Evolutionary conservation across 805 yeast genomes (phyloP).

Genomic region (Pichia rugopelliculosa): DNA sequence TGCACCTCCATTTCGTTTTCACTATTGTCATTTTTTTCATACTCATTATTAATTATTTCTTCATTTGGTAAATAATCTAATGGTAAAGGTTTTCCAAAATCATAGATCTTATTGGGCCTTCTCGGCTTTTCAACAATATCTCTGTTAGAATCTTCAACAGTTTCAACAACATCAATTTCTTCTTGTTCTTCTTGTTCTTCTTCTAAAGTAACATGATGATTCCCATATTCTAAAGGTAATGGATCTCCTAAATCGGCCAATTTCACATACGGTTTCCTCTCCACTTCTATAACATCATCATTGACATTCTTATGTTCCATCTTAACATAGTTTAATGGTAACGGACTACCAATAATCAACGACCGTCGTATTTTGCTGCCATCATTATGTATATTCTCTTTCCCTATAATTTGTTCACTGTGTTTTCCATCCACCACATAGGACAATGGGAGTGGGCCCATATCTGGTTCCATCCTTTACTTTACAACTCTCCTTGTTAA

Average conservation of each 20-base stretch:
- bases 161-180: not conserved
- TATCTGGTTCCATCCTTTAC: not conserved
- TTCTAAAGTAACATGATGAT: not conserved
- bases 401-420: not conserved
- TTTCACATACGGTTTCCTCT: not conserved
- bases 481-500: too few species aligned
- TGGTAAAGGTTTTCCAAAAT: conserved; percentile 8
- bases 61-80: not conserved
- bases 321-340: conserved; percentile 19
- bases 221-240: conserved; percentile 1
- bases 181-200: not conserved
- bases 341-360: conserved; percentile 19
- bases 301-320: not conserved
- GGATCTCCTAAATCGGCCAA: conserved; percentile 4
- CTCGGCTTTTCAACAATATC: not conserved
- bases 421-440: conserved; percentile 1
- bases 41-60: not conserved
- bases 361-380: not conserved
- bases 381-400: not conserved
- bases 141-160: too few species aligned
- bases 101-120: not conserved
- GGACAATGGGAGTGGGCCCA: conserved; percentile 2
- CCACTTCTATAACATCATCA: not conserved
- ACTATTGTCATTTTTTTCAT: not conserved
- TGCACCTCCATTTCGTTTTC: not conserved